Percentiles rank a stretch among this genome's conserved stretches.
phyloP scores from a whole-genome alignment of 2,329 filamentous ascomycete genomes.

The Gnomoniopsis smithogilvyi region DNA sequence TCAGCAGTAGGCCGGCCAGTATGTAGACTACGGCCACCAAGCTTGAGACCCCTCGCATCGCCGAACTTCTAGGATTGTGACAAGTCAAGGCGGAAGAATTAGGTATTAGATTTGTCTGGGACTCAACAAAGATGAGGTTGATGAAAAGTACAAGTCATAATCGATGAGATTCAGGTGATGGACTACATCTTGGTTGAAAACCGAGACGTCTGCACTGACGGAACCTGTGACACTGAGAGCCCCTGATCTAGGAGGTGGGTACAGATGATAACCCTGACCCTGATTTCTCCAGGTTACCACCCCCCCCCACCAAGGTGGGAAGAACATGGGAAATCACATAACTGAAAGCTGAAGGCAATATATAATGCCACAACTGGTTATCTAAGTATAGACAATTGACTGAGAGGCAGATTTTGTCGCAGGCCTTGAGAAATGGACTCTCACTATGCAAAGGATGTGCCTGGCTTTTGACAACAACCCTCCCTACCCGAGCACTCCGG shows the following conservation, averaged over 20 bases:
- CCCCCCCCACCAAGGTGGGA: neutral
- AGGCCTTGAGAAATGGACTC: too few species aligned
- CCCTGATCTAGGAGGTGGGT: neutral
- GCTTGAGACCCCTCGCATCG: neutral
- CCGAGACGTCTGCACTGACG: neutral
- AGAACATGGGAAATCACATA: too few species aligned
- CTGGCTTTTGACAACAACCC: too few species aligned
- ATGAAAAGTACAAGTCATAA: slow-evolving; percentile 34
- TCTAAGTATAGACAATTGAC: too few species aligned
- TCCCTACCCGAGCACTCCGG: too few species aligned
- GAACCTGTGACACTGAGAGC: neutral
- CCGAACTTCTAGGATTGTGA: neutral
- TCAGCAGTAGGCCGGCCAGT: slow-evolving; percentile 4
- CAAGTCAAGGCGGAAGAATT: neutral
- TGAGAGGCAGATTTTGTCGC: too few species aligned
- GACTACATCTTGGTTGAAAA: neutral
- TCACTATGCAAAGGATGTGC: too few species aligned
- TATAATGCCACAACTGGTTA: too few species aligned
- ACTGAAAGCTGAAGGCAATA: too few species aligned
- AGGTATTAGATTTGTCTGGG: neutral
- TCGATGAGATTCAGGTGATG: neutral
- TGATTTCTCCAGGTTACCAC: neutral
- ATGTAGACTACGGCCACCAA: neutral
- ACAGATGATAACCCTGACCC: neutral
- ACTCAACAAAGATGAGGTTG: slow-evolving; percentile 51